These are phyloP conservation scores for Ceratocystis destructans DNA, from an alignment of 2,329 filamentous ascomycete species.

Conservation along the genomic window DNA sequence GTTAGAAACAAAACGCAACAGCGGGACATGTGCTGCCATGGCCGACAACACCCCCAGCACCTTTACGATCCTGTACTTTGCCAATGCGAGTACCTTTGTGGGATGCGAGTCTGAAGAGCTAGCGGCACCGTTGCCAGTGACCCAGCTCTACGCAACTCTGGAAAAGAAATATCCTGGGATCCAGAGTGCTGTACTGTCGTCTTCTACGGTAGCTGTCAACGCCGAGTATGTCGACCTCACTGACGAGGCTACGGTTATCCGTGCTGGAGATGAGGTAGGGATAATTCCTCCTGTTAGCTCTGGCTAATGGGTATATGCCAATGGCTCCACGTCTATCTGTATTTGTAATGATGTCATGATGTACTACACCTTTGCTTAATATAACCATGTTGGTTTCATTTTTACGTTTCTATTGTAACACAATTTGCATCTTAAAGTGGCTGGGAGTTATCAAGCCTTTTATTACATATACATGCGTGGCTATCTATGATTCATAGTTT, in stretches of 20 bases:
- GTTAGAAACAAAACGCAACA: neutral
- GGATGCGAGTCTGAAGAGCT: conserved; percentile 52
- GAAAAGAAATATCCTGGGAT: conserved; percentile 61
- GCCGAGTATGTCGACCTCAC: conserved; percentile 64
- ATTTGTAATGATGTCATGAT: conserved; percentile 1
- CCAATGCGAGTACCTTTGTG: conserved; percentile 57
- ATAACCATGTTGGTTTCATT: neutral
- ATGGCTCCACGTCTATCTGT: neutral
- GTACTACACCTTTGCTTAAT: neutral
- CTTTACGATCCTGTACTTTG: conserved; percentile 75
- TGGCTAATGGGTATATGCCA: conserved; percentile 35
- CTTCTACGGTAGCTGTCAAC: conserved; percentile 67
- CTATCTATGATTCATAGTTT: neutral
- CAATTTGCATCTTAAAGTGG: neutral
- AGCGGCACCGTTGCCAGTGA: conserved; percentile 49
- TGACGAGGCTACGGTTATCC: conserved; percentile 39
- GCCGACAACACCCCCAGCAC: neutral
- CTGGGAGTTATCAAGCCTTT: neutral
- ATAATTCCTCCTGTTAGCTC: conserved; percentile 83
- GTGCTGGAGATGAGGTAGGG: conserved; percentile 68
- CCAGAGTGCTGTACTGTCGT: conserved; percentile 50
- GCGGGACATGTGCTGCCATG: neutral
- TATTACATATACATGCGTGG: no score
- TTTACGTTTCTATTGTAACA: neutral
- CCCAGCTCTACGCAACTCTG: conserved; percentile 50